Conservation (phyloP, 495 filamentous ascomycete species). For the Podospora tetraspora region DNA sequence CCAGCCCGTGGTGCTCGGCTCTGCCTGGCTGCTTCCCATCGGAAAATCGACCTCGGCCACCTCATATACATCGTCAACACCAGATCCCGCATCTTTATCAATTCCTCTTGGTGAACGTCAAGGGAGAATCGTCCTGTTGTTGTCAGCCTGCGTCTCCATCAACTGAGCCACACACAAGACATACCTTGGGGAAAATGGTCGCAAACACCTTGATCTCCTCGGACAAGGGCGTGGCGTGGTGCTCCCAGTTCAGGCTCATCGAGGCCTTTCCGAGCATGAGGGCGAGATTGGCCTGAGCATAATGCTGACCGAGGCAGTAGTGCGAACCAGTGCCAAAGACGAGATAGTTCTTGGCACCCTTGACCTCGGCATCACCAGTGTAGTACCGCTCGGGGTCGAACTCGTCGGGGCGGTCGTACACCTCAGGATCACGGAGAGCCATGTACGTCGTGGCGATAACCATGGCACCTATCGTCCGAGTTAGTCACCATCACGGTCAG, state of each 20-base stretch:
- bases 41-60: not conserved
- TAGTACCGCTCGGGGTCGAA: constrained; percentile 94
- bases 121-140: constrained; percentile 57
- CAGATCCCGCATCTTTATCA: constrained; percentile 23
- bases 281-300: constrained; percentile 84
- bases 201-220: constrained; percentile 99
- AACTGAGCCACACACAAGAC: constrained; percentile 17
- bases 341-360: constrained; percentile 92
- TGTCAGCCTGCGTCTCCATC: not conserved
- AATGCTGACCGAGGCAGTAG: constrained; percentile 93
- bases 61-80: not conserved
- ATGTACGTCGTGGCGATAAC: constrained; percentile 86
- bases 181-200: constrained; percentile 92
- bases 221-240: constrained; percentile 69
- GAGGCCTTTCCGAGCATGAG: constrained; percentile 94
- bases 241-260: constrained; percentile 84
- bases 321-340: constrained; percentile 96
- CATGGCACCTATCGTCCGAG: constrained; percentile 59
- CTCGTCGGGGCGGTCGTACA: constrained; percentile 80
- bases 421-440: constrained; percentile 87
- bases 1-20: not conserved
- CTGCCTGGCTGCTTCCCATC: not conserved
- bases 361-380: constrained; percentile 75
- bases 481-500: not conserved
- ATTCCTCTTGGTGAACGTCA: constrained; percentile 54